These are phyloP conservation scores for Ramalina intermedia DNA, from an alignment of 495 filamentous ascomycete genomes.

Conservation along the genomic window DNA sequence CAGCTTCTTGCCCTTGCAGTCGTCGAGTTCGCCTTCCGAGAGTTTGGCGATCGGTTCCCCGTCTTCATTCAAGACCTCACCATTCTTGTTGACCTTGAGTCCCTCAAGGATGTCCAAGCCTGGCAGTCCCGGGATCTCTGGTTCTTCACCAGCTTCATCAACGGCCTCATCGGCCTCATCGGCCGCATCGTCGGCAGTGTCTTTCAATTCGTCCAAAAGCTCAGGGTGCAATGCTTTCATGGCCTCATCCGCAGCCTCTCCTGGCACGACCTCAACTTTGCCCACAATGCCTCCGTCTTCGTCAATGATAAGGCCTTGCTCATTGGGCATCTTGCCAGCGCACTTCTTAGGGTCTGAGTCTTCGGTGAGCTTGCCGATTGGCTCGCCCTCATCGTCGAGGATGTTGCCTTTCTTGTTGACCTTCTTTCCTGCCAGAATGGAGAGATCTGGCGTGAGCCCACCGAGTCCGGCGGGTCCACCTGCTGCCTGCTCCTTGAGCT, in stretches of 20 bases:
- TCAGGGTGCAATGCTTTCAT: slow-evolving; percentile 32
- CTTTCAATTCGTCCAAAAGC: slow-evolving; percentile 21
- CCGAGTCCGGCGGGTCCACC: slow-evolving; percentile 15
- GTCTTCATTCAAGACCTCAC: slow-evolving; percentile 45
- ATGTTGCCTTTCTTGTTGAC: slow-evolving; percentile 43
- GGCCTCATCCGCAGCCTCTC: slow-evolving; percentile 37
- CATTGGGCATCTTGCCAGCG: slow-evolving; percentile 35
- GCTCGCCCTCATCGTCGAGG: slow-evolving; percentile 38
- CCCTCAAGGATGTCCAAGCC: slow-evolving; percentile 41
- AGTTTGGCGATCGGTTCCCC: slow-evolving; percentile 36
- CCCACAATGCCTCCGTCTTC: slow-evolving; percentile 35
- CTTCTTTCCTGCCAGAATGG: slow-evolving; percentile 35
- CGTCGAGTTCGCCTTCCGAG: slow-evolving; percentile 29
- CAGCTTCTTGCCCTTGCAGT: slow-evolving; percentile 36
- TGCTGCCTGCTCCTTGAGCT: slow-evolving; percentile 18
- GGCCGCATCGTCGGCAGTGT: slow-evolving; percentile 5
- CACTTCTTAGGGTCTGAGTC: slow-evolving; percentile 37
- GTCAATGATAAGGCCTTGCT: slow-evolving; percentile 35
- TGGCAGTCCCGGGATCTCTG: slow-evolving; percentile 27
- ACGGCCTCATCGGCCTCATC: slow-evolving; percentile 14
- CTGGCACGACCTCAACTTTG: slow-evolving; percentile 32
- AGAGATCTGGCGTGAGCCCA: slow-evolving; percentile 25
- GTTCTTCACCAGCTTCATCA: slow-evolving; percentile 11
- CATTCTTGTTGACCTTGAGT: slow-evolving; percentile 57
- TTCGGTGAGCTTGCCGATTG: slow-evolving; percentile 34